phyloP scores from a whole-genome alignment of 2,329 filamentous ascomycete species.

The Chalaropsis thielavioides region DNA sequence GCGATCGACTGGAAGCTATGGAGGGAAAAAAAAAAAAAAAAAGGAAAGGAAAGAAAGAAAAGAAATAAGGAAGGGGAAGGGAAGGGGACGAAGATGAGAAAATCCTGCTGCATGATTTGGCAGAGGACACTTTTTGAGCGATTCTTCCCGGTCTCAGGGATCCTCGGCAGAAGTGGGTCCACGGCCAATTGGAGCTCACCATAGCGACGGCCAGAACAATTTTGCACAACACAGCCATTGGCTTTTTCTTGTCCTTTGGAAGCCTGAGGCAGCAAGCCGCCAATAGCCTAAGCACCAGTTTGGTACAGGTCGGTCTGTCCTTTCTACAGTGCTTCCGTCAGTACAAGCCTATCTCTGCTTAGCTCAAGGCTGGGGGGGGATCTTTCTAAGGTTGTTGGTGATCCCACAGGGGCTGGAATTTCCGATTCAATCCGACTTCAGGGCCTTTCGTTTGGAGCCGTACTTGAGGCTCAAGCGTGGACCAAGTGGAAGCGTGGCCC shows the following conservation, averaged over 20 bases:
- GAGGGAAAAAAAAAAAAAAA: constrained; percentile 9
- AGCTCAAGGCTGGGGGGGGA: not conserved
- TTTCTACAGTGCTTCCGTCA: not conserved
- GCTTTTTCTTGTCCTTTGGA: not conserved
- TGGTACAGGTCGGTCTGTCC: not conserved
- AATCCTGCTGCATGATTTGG: constrained; percentile 12
- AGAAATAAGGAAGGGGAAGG: constrained; percentile 10
- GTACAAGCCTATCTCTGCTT: not conserved
- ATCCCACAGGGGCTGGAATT: constrained; percentile 1
- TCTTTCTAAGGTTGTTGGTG: not conserved
- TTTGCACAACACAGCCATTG: constrained; percentile 4
- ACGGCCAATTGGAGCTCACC: constrained; percentile 14
- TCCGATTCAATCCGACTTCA: constrained; percentile 2
- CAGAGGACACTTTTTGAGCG: constrained; percentile 14
- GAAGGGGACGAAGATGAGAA: constrained; percentile 8
- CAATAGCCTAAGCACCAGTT: not conserved
- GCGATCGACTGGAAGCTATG: constrained; percentile 16
- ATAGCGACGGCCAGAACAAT: constrained; percentile 5
- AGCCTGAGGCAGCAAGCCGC: constrained; percentile 1
- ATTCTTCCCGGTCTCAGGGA: constrained; percentile 17
- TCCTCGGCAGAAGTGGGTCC: constrained; percentile 15
- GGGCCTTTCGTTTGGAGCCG: not conserved
- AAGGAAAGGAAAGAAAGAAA: constrained; percentile 10
- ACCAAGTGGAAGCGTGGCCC: not conserved
- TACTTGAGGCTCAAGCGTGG: not conserved